Conservation (phyloP, 164 flowering plant species). For the Saururus chinensis region DNA sequence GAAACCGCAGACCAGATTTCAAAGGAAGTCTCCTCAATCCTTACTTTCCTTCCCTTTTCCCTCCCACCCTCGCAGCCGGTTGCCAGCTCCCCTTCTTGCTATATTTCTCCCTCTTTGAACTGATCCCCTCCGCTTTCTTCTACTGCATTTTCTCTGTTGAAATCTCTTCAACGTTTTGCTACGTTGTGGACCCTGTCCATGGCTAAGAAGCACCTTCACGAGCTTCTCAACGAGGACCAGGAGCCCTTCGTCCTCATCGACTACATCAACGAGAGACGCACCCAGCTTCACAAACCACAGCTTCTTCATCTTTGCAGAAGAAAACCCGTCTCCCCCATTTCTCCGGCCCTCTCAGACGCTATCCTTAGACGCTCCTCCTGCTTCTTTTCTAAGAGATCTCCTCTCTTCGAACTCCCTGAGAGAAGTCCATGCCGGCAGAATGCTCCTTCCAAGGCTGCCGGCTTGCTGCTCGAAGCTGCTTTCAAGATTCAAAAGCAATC, state of each 20-base stretch:
- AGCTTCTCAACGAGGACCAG: slow-evolving; percentile 69
- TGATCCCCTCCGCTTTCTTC: not conserved
- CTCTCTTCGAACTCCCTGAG: slow-evolving; percentile 26
- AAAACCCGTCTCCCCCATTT: slow-evolving; percentile 24
- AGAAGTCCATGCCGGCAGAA: slow-evolving; percentile 37
- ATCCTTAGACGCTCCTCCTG: slow-evolving; percentile 55
- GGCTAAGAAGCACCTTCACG: slow-evolving; percentile 37
- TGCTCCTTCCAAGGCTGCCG: slow-evolving; percentile 54
- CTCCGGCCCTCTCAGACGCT: slow-evolving; percentile 12
- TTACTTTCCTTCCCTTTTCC: not conserved
- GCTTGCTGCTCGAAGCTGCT: slow-evolving; percentile 65
- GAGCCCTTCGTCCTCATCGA: slow-evolving; percentile 68
- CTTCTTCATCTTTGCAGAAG: slow-evolving; percentile 26
- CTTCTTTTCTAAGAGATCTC: slow-evolving; percentile 38
- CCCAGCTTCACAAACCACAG: slow-evolving; percentile 20
- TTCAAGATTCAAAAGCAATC: slow-evolving; percentile 45
- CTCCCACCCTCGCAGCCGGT: not conserved
- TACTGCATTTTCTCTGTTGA: slow-evolving; percentile 1
- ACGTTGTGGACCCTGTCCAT: not conserved
- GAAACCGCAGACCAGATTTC: slow-evolving; percentile 10
- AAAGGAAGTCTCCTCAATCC: slow-evolving; percentile 10
- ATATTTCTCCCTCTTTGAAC: not conserved
- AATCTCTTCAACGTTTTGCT: not conserved
- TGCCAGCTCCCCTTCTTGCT: not conserved
- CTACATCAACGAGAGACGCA: slow-evolving; percentile 46